phyloP scores from a whole-genome alignment of 116 monocot species.

The Papilionanthe hybrid region DNA sequence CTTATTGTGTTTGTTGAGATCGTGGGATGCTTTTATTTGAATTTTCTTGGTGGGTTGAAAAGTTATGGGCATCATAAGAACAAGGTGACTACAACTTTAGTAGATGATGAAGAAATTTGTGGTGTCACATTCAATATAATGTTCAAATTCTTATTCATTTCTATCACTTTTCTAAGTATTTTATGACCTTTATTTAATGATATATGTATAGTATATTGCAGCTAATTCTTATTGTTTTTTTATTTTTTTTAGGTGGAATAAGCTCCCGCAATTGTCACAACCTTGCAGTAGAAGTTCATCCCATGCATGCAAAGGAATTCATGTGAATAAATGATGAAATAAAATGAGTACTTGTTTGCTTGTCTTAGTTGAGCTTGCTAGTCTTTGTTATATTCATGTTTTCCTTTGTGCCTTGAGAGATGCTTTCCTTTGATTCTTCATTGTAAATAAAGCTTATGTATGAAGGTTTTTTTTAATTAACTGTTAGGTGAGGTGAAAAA shows the following conservation, averaged over 20 bases:
- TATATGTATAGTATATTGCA: no score
- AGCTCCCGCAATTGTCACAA: no score
- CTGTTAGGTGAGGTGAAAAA: no score
- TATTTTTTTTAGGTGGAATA: no score
- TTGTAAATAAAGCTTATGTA: conserved; percentile 3
- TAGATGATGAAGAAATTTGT: conserved; percentile 79
- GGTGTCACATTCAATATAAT: conserved; percentile 46
- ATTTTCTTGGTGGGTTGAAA: conserved; percentile 66
- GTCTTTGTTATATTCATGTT: neutral
- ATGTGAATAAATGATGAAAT: no score
- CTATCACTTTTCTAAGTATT: no score
- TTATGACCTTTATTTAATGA: no score
- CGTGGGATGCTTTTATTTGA: conserved; percentile 88
- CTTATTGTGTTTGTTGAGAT: neutral
- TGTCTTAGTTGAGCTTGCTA: neutral
- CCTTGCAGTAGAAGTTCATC: no score
- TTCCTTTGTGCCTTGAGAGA: neutral
- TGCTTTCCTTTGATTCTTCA: neutral
- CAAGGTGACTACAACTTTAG: conserved; percentile 77
- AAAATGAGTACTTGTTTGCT: neutral
- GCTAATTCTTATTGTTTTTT: no score
- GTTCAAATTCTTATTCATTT: no score
- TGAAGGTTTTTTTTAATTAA: neutral
- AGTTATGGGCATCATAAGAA: conserved; percentile 93
- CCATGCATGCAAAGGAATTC: no score